These are phyloP conservation scores for Botrytis squamosa DNA, from an alignment of 2,329 filamentous ascomycete species.

Conservation along the genomic window DNA sequence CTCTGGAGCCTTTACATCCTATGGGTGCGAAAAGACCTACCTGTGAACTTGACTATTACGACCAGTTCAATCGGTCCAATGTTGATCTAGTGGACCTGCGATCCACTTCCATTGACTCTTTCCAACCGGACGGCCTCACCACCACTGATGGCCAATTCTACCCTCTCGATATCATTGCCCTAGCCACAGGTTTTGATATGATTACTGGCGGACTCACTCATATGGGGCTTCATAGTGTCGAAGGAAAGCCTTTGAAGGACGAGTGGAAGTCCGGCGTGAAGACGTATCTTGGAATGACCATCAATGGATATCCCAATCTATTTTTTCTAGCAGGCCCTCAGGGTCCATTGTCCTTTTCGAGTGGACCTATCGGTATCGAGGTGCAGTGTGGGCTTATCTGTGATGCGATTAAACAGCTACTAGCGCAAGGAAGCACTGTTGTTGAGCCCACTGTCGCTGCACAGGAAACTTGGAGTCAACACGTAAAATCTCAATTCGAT, in stretches of 20 bases:
- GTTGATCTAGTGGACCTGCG: background rate
- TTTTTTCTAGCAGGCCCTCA: background rate
- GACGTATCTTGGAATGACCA: background rate
- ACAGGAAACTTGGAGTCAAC: background rate
- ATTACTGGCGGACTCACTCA: background rate
- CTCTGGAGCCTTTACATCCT: background rate
- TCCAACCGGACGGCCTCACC: background rate
- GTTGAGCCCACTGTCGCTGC: background rate
- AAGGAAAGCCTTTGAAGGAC: background rate
- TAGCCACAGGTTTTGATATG: background rate
- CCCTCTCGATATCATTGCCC: background rate
- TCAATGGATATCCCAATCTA: background rate
- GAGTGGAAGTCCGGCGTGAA: background rate
- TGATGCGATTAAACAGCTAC: background rate
- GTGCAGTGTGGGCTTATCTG: background rate
- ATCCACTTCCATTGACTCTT: background rate
- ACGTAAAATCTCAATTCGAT: background rate
- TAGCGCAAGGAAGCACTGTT: background rate
- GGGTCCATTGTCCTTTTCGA: background rate
- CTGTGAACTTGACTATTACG: background rate
- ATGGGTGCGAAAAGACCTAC: background rate
- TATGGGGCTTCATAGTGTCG: background rate
- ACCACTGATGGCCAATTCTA: background rate
- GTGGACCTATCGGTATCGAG: background rate
- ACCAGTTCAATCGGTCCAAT: background rate